Percentiles rank a stretch among this genome's conserved stretches.
Conservation (phyloP, 805 yeast species). For the Myxozyma neglecta region DNA sequence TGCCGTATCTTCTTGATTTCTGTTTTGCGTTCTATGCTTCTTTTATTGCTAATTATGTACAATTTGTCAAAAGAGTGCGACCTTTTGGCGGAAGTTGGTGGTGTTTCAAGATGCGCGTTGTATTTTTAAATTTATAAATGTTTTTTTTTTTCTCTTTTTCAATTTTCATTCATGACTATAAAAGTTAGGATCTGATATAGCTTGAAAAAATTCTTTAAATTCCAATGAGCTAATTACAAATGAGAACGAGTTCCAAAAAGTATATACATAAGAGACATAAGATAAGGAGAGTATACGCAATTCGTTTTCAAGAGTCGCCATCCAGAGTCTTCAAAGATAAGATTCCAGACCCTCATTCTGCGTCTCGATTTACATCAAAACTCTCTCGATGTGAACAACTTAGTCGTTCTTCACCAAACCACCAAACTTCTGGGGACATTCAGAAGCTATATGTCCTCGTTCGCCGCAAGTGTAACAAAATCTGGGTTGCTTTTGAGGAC, state of each 20-base stretch:
- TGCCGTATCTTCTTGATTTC: neutral
- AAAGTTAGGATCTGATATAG: neutral
- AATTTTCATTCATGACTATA: neutral
- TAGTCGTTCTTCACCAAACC: neutral
- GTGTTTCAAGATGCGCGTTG: neutral
- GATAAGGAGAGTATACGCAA: too few relatives aligned
- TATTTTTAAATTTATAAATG: constrained; percentile 1
- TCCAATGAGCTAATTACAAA: too few relatives aligned
- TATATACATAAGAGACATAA: too few relatives aligned
- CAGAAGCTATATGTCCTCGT: neutral
- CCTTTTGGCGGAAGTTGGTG: neutral
- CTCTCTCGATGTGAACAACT: neutral
- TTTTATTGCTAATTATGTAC: neutral
- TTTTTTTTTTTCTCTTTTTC: neutral
- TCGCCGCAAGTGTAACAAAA: constrained; percentile 3
- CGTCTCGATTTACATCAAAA: too few relatives aligned
- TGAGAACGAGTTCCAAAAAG: too few relatives aligned
- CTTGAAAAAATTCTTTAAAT: neutral
- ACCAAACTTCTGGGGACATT: neutral
- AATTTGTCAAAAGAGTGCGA: neutral
- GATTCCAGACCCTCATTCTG: too few relatives aligned
- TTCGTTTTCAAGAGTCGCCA: too few relatives aligned
- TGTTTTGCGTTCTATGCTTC: neutral
- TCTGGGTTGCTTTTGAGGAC: neutral
- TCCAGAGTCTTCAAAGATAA: too few relatives aligned